Conservation (phyloP, 1,139 yeast species). For the Sugiyamaella sp. region DNA sequence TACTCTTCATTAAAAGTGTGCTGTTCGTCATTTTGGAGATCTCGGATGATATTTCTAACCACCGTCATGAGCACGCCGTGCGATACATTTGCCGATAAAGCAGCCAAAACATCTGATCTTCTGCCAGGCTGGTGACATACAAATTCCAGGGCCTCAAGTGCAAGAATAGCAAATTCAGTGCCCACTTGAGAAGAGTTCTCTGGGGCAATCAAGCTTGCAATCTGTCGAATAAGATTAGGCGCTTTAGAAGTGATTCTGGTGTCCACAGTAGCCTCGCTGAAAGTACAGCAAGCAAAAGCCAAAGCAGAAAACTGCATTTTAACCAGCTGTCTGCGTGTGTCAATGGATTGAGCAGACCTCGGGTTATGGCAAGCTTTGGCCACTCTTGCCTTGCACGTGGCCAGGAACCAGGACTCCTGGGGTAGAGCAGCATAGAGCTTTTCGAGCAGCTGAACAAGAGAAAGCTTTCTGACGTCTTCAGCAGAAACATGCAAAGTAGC, state of each 20-base stretch:
- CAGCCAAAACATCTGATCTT: constrained; percentile 75
- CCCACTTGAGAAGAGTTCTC: constrained; percentile 51
- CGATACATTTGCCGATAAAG: constrained; percentile 87
- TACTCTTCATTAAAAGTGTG: constrained; percentile 37
- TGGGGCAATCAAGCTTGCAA: constrained; percentile 71
- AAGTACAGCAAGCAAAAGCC: constrained; percentile 60
- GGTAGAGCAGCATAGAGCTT: constrained; percentile 65
- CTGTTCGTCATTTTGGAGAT: constrained; percentile 46
- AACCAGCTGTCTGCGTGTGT: constrained; percentile 60
- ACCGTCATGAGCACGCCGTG: constrained; percentile 83
- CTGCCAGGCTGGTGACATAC: constrained; percentile 70
- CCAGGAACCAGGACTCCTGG: constrained; percentile 62
- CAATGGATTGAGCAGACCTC: constrained; percentile 53
- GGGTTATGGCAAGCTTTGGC: constrained; percentile 69
- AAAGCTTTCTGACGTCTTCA: constrained; percentile 34
- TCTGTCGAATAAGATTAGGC: constrained; percentile 70
- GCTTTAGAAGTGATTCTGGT: constrained; percentile 71
- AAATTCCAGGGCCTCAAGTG: constrained; percentile 69
- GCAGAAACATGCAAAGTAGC: constrained; percentile 33
- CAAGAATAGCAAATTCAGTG: constrained; percentile 56
- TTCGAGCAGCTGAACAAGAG: constrained; percentile 63
- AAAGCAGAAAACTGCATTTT: constrained; percentile 68
- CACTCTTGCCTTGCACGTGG: constrained; percentile 60
- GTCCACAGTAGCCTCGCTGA: constrained; percentile 53
- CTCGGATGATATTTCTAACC: constrained; percentile 61